phyloP scores from a whole-genome alignment of 148 eudicot genomes.

The Silene conica region DNA sequence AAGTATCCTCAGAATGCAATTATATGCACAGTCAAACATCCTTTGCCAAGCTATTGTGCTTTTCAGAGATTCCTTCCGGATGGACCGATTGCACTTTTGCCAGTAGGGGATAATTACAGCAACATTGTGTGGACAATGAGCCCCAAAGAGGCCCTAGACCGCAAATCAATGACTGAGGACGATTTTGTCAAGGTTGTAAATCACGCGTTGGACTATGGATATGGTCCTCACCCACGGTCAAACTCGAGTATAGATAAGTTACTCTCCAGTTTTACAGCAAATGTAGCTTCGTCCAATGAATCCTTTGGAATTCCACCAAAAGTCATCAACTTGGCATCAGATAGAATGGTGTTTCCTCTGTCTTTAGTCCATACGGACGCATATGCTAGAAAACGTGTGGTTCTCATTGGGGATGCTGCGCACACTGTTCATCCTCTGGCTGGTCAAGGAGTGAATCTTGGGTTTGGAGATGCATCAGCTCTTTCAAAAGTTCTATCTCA shows the following conservation, averaged over 20 bases:
- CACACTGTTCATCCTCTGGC: conserved; percentile 99
- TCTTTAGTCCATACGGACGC: conserved; percentile 69
- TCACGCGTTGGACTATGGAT: conserved; percentile 71
- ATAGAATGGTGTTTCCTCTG: conserved; percentile 87
- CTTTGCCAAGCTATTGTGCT: conserved; percentile 58
- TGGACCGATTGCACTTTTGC: conserved; percentile 96
- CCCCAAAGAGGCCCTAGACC: conserved; percentile 65
- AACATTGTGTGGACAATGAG: conserved; percentile 96
- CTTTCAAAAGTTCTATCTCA: conserved; percentile 78
- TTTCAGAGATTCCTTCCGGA: conserved; percentile 95
- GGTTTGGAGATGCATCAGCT: conserved; percentile 80
- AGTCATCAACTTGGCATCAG: conserved; percentile 60
- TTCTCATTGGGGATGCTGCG: conserved; percentile 92
- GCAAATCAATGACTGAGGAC: conserved; percentile 55
- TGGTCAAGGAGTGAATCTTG: conserved; percentile 98
- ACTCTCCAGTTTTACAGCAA: conserved; percentile 47
- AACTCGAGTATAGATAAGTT: conserved; percentile 37
- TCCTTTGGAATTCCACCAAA: conserved; percentile 88
- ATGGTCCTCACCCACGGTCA: conserved; percentile 82
- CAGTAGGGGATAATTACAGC: conserved; percentile 84
- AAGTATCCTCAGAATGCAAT: conserved; percentile 87
- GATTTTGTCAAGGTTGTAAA: conserved; percentile 75
- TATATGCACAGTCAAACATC: conserved; percentile 89
- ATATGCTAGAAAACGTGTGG: conserved; percentile 68
- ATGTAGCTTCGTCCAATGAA: conserved; percentile 52